Evolutionary conservation across 768 basidiomycete species (phyloP).

Genomic region (Hirschioporus abietinus): DNA sequence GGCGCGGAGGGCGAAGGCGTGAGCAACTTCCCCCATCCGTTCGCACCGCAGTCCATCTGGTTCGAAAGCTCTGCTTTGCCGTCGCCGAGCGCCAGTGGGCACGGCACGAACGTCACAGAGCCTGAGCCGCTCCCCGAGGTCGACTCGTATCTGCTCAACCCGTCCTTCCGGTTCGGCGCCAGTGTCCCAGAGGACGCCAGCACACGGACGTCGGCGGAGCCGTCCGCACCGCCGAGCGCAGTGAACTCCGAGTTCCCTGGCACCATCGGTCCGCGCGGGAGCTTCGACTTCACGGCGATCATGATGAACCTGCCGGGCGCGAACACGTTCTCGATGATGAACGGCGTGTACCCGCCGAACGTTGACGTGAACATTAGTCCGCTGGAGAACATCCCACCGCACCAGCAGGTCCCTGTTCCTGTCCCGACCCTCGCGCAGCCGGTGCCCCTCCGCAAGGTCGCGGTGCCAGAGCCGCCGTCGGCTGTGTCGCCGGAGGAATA

Average conservation of each 20-base stretch:
- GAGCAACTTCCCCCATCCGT: background rate
- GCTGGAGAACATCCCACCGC: conserved; percentile 5
- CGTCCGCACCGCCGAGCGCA: background rate
- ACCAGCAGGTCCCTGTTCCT: conserved; percentile 2
- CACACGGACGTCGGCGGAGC: too few species aligned
- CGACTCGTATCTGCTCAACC: background rate
- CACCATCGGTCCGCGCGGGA: background rate
- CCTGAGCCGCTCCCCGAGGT: background rate
- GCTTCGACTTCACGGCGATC: background rate
- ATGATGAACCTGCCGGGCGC: background rate
- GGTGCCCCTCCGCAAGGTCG: background rate
- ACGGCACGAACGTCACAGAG: background rate
- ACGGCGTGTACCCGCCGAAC: background rate
- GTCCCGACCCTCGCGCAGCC: background rate
- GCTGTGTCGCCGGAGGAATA: background rate
- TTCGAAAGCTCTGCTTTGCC: background rate
- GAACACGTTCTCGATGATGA: too few species aligned
- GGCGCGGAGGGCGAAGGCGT: background rate
- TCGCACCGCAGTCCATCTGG: background rate
- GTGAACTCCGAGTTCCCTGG: too few species aligned
- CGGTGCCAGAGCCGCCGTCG: background rate
- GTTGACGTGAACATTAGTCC: background rate
- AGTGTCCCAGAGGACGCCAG: background rate
- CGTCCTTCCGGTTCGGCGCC: background rate
- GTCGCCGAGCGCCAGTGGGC: background rate